Conservation (phyloP, 345 rosid genomes). For the Populus euphratica region DNA sequence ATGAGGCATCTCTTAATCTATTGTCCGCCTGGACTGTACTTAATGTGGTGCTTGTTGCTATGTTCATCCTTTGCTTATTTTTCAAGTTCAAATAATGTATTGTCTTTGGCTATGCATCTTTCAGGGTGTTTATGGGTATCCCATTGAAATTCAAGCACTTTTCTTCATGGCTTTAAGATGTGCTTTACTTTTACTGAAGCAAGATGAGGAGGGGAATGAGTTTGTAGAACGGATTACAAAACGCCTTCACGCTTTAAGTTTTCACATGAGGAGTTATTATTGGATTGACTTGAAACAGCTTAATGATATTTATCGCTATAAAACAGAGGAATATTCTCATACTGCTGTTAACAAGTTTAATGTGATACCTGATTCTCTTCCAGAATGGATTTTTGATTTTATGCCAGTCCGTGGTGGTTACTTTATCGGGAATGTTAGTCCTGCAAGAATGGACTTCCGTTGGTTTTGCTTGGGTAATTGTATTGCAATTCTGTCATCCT, state of each 20-base stretch:
- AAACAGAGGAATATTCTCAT: slow-evolving; percentile 96
- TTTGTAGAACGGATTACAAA: slow-evolving; percentile 79
- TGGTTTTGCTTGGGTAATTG: slow-evolving; percentile 97
- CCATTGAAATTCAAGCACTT: slow-evolving; percentile 90
- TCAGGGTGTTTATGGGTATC: slow-evolving; percentile 96
- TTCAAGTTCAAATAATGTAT: not conserved
- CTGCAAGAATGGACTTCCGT: slow-evolving; percentile 92
- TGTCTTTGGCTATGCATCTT: not conserved
- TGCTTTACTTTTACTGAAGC: slow-evolving; percentile 77
- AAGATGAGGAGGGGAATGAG: slow-evolving; percentile 83
- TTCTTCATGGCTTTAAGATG: slow-evolving; percentile 92
- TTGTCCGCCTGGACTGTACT: not conserved
- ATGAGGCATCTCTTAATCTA: not conserved
- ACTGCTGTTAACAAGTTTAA: slow-evolving; percentile 96
- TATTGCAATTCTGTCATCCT: slow-evolving; percentile 76
- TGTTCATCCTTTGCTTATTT: not conserved
- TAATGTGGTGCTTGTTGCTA: not conserved
- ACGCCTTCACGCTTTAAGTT: slow-evolving; percentile 90
- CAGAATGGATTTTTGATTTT: slow-evolving; percentile 91
- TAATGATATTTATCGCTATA: slow-evolving; percentile 83
- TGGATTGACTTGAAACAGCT: slow-evolving; percentile 96
- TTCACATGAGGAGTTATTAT: slow-evolving; percentile 83
- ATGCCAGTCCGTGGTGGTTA: slow-evolving; percentile 85
- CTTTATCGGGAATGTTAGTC: slow-evolving; percentile 90
- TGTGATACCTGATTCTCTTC: slow-evolving; percentile 94